These are phyloP conservation scores for Russula compacta DNA, from an alignment of 768 basidiomycete genomes.

Conservation along the genomic window DNA sequence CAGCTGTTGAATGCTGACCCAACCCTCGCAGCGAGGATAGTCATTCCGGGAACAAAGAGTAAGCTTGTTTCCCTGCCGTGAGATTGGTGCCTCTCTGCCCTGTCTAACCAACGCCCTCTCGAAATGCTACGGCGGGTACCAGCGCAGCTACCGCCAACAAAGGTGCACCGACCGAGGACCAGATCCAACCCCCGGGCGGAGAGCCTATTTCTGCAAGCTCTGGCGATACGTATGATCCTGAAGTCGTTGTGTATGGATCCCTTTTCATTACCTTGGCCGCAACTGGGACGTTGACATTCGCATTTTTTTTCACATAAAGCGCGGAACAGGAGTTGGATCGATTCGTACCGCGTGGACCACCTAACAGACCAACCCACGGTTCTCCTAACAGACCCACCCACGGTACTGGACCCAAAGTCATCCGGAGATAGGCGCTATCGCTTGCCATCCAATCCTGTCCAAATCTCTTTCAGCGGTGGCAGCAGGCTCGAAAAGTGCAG, in stretches of 20 bases:
- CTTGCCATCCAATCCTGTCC: not conserved
- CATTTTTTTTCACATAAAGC: not conserved
- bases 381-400: not conserved
- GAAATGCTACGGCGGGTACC: no score
- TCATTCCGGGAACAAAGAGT: not conserved
- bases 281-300: not conserved
- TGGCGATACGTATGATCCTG: not conserved
- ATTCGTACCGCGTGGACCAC: not conserved
- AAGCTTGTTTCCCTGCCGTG: not conserved
- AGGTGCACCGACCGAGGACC: not conserved
- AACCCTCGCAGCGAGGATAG: not conserved
- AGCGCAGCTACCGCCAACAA: not conserved
- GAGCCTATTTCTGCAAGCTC: not conserved
- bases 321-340: not conserved
- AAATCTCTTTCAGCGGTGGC: not conserved
- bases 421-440: not conserved
- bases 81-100: not conserved
- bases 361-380: not conserved
- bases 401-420: not conserved
- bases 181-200: not conserved
- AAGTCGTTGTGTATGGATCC: not conserved
- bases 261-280: not conserved
- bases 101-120: not conserved
- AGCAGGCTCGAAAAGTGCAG: not conserved
- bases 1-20: not conserved